Base-by-base conservation (phyloP, 495 filamentous ascomycete genomes). In the Podospora pseudoanserina region DNA sequence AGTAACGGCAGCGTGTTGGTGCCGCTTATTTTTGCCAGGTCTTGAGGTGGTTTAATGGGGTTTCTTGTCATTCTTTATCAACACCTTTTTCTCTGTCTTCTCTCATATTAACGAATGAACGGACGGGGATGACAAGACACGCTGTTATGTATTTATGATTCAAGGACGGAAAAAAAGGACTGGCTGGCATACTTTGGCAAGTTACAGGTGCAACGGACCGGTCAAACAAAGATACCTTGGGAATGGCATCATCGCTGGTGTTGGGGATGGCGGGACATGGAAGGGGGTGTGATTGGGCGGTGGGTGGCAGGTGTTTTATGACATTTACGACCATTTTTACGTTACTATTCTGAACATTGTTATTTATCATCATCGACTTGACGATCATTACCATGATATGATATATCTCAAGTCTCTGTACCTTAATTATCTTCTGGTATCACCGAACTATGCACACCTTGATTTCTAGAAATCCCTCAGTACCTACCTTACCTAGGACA, bases 11-110 rank as follows among this genome's bases (percentile, higher is more conserved):
- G n/a, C 15, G 65, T 74, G 30, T 58, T 81, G 69, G 84, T 85
- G 63, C 84, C 84, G 68, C 75, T 86, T 65, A 80, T 86, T 71
- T 84, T 85, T 66, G 84, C 80, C 75, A 79, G 83, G 66, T 72
- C 73, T 28, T 75, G 56, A 49, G 54, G 34, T 6, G 54, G 34
- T 32, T 32, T 4, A 32, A 32, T 32, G 58, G 28, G 30, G 27
- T 49, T 70, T 62, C 55, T 54, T 57, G 39, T 49, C 39, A 49
- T 13, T 49, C 39, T 3, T 49, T 49, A 49, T 49, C 15, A 11
- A 16, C 6, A 11, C 13, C 15, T 57, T 69, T 53, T 65, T 65
- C 60, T 34, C 26, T 49, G 63, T 70, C 67, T 65, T 56, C 19
- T n/a, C 34, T 30, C 30, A 27, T 30, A 16, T 56, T 20, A 34